Conservation (phyloP, 371 early-diverging fungal genomes). For the Apophysomyces sp. region DNA sequence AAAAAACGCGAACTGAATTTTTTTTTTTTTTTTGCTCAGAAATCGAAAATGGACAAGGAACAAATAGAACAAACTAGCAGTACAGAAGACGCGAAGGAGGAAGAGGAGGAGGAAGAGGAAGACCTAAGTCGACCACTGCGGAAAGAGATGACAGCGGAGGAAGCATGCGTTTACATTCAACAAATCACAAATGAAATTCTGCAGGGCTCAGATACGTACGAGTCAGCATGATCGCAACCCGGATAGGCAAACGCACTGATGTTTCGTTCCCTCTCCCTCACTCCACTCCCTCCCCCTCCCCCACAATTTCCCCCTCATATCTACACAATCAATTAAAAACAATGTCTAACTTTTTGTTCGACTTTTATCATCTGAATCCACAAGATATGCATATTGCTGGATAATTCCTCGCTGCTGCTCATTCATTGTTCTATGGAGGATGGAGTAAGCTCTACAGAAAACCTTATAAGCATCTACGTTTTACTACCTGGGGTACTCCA, state of each 20-base stretch:
- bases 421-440: conserved; percentile 15
- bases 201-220: background rate
- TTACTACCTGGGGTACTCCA: conserved; percentile 68
- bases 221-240: background rate
- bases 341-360: background rate
- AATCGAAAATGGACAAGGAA: background rate
- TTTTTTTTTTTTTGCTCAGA: too few relatives aligned
- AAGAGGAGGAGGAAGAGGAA: background rate
- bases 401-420: conserved; percentile 37
- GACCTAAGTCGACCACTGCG: background rate
- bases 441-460: background rate
- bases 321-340: background rate
- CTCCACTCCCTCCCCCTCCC: background rate
- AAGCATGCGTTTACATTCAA: background rate
- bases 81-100: background rate
- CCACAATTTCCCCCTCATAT: background rate
- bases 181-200: background rate
- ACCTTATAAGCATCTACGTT: background rate
- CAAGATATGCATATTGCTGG: conserved; percentile 30
- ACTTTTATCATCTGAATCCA: conserved; percentile 23
- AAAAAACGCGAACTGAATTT: too few relatives aligned
- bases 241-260: too few relatives aligned
- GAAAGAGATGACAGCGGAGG: background rate
- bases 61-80: background rate
- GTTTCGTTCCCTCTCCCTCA: too few relatives aligned